Conservation (phyloP, 2,329 filamentous ascomycete species). For the Trichophyton rubrum region DNA sequence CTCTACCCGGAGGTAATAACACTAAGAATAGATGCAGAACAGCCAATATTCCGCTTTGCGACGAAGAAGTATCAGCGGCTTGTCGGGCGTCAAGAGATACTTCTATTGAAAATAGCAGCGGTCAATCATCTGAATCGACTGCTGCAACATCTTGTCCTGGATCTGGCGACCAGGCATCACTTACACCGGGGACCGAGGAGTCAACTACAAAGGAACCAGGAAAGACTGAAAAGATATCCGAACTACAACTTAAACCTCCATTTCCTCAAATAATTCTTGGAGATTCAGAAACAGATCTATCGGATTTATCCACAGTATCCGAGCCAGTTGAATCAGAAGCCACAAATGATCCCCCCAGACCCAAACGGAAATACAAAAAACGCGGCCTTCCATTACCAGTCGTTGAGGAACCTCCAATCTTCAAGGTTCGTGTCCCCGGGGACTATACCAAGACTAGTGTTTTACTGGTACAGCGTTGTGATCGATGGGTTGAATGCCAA, state of each 20-base stretch:
- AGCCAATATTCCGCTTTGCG: not conserved
- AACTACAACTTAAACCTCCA: not conserved
- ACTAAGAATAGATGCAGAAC: not conserved
- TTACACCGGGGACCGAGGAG: not conserved
- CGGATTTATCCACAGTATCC: constrained; percentile 18
- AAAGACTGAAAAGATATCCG: not conserved
- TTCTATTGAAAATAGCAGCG: constrained; percentile 20
- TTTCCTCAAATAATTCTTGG: not conserved
- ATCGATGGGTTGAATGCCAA: constrained; percentile 78
- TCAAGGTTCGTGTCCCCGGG: constrained; percentile 45
- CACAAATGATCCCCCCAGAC: constrained; percentile 13
- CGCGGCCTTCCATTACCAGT: constrained; percentile 25
- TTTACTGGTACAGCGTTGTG: constrained; percentile 62
- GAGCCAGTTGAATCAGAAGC: constrained; percentile 21
- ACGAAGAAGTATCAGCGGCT: not conserved
- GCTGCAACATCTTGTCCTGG: constrained; percentile 27
- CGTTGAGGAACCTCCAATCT: constrained; percentile 21
- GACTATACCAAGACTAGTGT: constrained; percentile 73
- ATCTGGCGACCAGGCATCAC: not conserved
- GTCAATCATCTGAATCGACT: constrained; percentile 25
- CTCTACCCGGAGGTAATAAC: constrained; percentile 9
- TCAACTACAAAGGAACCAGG: not conserved
- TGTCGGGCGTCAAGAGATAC: not conserved
- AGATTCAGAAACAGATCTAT: constrained; percentile 15
- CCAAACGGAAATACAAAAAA: constrained; percentile 18